Evolutionary conservation across 257 asterid genomes (phyloP).

Genomic region (Plantago major): DNA sequence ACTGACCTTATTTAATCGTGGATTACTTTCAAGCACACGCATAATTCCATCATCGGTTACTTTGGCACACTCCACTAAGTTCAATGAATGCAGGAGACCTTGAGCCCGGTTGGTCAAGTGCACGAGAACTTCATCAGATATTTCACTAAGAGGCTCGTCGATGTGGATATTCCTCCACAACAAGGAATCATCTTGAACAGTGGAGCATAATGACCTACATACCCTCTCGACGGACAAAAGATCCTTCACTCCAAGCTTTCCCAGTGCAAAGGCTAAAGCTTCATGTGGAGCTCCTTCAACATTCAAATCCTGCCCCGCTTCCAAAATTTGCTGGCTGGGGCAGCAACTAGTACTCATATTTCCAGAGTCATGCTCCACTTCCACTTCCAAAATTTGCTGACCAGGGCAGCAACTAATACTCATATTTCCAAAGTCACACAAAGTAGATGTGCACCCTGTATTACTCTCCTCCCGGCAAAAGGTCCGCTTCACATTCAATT

Average conservation of each 20-base stretch:
- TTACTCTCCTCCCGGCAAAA: slow-evolving; percentile 25
- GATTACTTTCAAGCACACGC: slow-evolving; percentile 64
- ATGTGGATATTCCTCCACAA: slow-evolving; percentile 72
- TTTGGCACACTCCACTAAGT: slow-evolving; percentile 58
- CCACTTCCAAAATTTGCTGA: slow-evolving; percentile 26
- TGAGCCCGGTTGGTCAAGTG: slow-evolving; percentile 54
- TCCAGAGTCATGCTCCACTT: slow-evolving; percentile 18
- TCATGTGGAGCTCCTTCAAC: slow-evolving; percentile 53
- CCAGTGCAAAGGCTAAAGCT: slow-evolving; percentile 41
- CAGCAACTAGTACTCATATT: slow-evolving; percentile 27
- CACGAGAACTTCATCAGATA: slow-evolving; percentile 63
- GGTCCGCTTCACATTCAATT: slow-evolving; percentile 21
- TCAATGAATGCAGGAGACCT: slow-evolving; percentile 59
- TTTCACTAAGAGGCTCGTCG: slow-evolving; percentile 60
- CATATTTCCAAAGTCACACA: slow-evolving; percentile 23
- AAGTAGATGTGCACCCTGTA: slow-evolving; percentile 26
- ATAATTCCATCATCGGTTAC: slow-evolving; percentile 67
- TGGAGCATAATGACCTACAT: slow-evolving; percentile 47
- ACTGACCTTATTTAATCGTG: slow-evolving; percentile 67
- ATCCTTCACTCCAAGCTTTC: slow-evolving; percentile 62
- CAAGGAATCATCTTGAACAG: slow-evolving; percentile 50
- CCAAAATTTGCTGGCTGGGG: slow-evolving; percentile 22
- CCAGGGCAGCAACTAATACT: slow-evolving; percentile 23
- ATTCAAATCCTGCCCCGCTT: slow-evolving; percentile 29
- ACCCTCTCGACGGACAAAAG: slow-evolving; percentile 67